Evolutionary conservation across 345 rosid genomes (phyloP).

Genomic region (Moringa oleifera): DNA sequence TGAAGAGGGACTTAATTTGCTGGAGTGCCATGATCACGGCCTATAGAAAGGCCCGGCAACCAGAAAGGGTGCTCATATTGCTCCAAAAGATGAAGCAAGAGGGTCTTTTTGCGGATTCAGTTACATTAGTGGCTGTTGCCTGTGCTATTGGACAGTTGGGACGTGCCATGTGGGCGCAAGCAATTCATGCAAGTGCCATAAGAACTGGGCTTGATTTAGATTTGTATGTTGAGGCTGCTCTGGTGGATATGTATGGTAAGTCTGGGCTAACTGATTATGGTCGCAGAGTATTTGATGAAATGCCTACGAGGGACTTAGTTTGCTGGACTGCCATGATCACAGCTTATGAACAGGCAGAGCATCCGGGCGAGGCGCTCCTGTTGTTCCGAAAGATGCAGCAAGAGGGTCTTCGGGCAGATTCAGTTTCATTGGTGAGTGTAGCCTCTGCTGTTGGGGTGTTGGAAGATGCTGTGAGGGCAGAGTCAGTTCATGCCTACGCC

Average conservation of each 20-base stretch:
- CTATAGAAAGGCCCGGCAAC: slow-evolving; percentile 18
- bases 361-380: slow-evolving; percentile 14
- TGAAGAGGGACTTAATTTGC: slow-evolving; percentile 36
- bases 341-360: slow-evolving; percentile 23
- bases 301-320: slow-evolving; percentile 38
- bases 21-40: slow-evolving; percentile 48
- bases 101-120: slow-evolving; percentile 32
- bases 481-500: slow-evolving; percentile 29
- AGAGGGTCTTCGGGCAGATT: slow-evolving; percentile 31
- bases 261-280: slow-evolving; percentile 26
- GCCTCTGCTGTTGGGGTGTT: slow-evolving; percentile 51
- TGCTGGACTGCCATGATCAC: slow-evolving; percentile 50
- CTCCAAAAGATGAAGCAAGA: slow-evolving; percentile 23
- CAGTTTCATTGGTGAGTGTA: slow-evolving; percentile 34
- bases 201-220: slow-evolving; percentile 29
- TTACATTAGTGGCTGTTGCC: slow-evolving; percentile 37
- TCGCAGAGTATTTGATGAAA: slow-evolving; percentile 38
- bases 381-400: slow-evolving; percentile 27
- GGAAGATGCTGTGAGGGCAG: slow-evolving; percentile 29
- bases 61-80: slow-evolving; percentile 17
- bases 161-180: slow-evolving; percentile 22
- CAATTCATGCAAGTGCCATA: slow-evolving; percentile 28
- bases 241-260: slow-evolving; percentile 29
- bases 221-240: slow-evolving; percentile 25
- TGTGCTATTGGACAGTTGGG: slow-evolving; percentile 54